These are phyloP conservation scores for Penicillium sp. DNA, from an alignment of 2,329 filamentous ascomycete genomes.

Conservation along the genomic window DNA sequence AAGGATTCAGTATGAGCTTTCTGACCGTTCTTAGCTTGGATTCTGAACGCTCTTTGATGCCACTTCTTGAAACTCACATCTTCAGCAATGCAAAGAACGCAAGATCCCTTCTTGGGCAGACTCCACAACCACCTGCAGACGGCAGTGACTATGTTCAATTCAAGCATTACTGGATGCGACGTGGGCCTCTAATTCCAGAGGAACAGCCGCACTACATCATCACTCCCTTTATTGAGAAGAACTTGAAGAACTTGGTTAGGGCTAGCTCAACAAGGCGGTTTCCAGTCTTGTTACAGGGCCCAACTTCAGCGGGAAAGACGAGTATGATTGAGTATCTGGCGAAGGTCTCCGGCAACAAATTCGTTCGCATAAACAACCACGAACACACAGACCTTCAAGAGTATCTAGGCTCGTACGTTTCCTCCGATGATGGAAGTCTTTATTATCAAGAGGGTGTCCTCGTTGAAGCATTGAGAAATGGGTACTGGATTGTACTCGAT, in stretches of 20 bases:
- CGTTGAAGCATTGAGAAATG: conserved; percentile 84
- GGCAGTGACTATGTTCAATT: conserved; percentile 75
- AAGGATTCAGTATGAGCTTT: conserved; percentile 98
- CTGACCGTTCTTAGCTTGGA: conserved; percentile 77
- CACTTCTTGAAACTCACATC: conserved; percentile 73
- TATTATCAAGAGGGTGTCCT: conserved; percentile 89
- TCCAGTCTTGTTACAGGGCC: conserved; percentile 90
- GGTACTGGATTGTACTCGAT: conserved; percentile 96
- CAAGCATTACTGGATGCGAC: conserved; percentile 83
- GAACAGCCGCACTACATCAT: conserved; percentile 89
- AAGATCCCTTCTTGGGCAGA: conserved; percentile 68
- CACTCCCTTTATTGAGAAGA: conserved; percentile 89
- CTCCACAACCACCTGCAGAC: conserved; percentile 70
- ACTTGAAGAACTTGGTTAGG: conserved; percentile 87
- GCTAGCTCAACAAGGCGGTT: conserved; percentile 88
- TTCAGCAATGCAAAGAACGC: conserved; percentile 64
- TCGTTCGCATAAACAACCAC: conserved; percentile 98
- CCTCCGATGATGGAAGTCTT: conserved; percentile 74
- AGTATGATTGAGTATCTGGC: conserved; percentile 99
- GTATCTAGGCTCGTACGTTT: conserved; percentile 91
- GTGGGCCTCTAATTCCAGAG: conserved; percentile 61
- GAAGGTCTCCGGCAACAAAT: conserved; percentile 93
- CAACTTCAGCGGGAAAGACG: conserved; percentile 95
- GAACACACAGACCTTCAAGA: conserved; percentile 98
- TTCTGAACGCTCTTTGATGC: conserved; percentile 72